Evolutionary conservation across 2,329 filamentous ascomycete species (phyloP).

Genomic region (Pezicula rhizophila): DNA sequence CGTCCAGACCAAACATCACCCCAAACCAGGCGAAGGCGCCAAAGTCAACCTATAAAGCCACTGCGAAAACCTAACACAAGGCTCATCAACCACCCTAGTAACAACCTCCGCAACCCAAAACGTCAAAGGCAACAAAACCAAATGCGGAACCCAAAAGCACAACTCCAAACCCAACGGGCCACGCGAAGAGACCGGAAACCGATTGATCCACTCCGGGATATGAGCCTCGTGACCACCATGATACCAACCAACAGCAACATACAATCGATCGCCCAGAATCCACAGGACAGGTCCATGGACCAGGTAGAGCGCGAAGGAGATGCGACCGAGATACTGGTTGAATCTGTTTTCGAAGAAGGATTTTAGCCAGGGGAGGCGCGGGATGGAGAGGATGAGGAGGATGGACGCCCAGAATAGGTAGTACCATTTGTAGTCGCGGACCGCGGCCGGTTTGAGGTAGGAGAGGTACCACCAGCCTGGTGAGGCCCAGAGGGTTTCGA

Average conservation of each 20-base stretch:
- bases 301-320: constrained; percentile 59
- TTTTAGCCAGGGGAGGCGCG: constrained; percentile 52
- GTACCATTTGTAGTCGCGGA: constrained; percentile 63
- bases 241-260: constrained; percentile 52
- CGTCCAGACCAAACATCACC: too few relatives aligned
- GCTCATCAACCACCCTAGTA: constrained; percentile 54
- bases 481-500: constrained; percentile 44
- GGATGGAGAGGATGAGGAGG: constrained; percentile 48
- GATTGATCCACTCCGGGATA: constrained; percentile 51
- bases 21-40: constrained; percentile 3
- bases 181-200: constrained; percentile 44
- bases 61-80: constrained; percentile 49
- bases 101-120: constrained; percentile 51
- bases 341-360: constrained; percentile 51
- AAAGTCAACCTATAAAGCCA: constrained; percentile 50
- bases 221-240: constrained; percentile 41
- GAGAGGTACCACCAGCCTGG: constrained; percentile 39
- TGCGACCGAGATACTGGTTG: constrained; percentile 55
- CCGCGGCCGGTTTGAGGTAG: constrained; percentile 57
- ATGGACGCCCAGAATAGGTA: constrained; percentile 56
- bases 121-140: constrained; percentile 54
- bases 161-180: constrained; percentile 58
- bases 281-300: constrained; percentile 58
- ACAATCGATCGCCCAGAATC: constrained; percentile 56
- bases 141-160: constrained; percentile 51